phyloP scores from a whole-genome alignment of 768 basidiomycete species.

The Tephrocybe sp. region DNA sequence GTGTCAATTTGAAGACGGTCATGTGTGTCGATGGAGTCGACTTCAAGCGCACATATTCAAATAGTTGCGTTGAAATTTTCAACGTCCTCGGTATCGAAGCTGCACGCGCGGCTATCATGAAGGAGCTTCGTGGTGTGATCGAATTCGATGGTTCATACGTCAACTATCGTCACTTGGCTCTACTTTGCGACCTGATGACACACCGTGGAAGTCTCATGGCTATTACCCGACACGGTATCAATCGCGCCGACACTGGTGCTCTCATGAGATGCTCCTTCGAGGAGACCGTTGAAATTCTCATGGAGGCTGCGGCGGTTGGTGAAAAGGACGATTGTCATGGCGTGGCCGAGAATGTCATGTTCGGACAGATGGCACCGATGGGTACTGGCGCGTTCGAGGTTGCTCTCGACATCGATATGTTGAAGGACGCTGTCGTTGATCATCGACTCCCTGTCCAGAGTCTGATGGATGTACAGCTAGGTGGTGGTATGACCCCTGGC shows the following conservation, averaged over 20 bases:
- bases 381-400: conserved; percentile 97
- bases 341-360: conserved; percentile 98
- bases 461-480: conserved; percentile 73
- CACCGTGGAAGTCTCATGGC: conserved; percentile 94
- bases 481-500: conserved; percentile 88
- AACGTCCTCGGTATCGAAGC: conserved; percentile 96
- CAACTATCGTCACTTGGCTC: conserved; percentile 94
- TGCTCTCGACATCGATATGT: conserved; percentile 94
- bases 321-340: conserved; percentile 99
- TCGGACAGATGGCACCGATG: conserved; percentile 99
- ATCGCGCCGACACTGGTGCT: conserved; percentile 97
- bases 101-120: conserved; percentile 90
- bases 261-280: conserved; percentile 99
- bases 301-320: conserved; percentile 97
- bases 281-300: conserved; percentile 97
- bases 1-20: conserved; percentile 92
- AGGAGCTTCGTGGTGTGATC: conserved; percentile 91
- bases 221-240: conserved; percentile 99
- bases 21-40: conserved; percentile 96
- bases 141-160: conserved; percentile 99
- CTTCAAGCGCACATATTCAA: conserved; percentile 89
- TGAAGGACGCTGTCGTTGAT: conserved; percentile 97
- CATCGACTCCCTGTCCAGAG: conserved; percentile 86
- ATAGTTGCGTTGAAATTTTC: conserved; percentile 95
- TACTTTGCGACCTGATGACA: conserved; percentile 99